These are phyloP conservation scores for Cyclanthera cordifolia DNA, from an alignment of 306 rosid genomes.

Conservation along the genomic window DNA sequence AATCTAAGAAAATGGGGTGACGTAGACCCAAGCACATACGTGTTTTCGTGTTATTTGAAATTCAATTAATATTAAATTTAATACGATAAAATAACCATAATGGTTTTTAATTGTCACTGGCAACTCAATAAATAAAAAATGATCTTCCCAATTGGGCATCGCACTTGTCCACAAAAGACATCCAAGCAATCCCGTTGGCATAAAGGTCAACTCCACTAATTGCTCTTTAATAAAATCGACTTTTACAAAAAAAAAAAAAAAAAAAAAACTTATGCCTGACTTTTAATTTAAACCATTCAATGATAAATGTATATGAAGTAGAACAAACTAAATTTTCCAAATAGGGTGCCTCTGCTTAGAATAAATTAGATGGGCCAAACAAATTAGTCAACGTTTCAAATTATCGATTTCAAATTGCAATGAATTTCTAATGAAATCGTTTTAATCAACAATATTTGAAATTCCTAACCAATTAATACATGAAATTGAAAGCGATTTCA, in stretches of 20 bases:
- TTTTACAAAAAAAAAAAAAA: background rate
- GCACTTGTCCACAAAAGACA: background rate
- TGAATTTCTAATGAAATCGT: too few relatives aligned
- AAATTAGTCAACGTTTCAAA: too few relatives aligned
- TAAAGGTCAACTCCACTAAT: background rate
- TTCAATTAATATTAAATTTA: background rate
- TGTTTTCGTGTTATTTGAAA: background rate
- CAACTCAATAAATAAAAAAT: background rate
- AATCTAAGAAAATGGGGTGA: background rate
- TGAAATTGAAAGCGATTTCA: too few relatives aligned
- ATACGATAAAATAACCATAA: background rate
- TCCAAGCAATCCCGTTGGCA: background rate
- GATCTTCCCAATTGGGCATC: background rate
- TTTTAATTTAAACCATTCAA: background rate
- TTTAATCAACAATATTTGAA: too few relatives aligned
- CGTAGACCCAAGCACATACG: constrained; percentile 4
- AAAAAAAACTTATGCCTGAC: background rate
- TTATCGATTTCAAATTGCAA: too few relatives aligned
- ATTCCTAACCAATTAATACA: too few relatives aligned
- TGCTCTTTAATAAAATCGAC: background rate
- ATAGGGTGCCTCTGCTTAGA: background rate
- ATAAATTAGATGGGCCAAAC: background rate
- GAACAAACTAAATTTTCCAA: background rate
- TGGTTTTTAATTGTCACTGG: background rate
- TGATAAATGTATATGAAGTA: background rate